Base-by-base conservation (phyloP, 1,284 basidiomycete species). In the Trametes hirsuta region DNA sequence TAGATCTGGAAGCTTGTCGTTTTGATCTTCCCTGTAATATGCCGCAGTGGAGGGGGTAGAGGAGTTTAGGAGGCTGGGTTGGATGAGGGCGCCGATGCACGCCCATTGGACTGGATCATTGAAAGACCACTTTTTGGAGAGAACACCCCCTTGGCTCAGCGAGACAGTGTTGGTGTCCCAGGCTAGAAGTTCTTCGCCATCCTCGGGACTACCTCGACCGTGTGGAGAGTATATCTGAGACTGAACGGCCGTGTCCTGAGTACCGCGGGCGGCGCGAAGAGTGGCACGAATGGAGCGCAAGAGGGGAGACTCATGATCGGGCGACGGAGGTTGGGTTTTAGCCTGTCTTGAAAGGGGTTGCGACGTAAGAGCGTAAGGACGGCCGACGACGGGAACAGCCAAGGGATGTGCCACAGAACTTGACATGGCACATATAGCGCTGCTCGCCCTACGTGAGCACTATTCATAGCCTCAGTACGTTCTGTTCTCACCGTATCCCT, bases 91-190 rank as follows among this genome's bases (percentile, higher is more conserved):
- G 6, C 88, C 93, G 48, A 93, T 83, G 64, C 89, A 88, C 2
- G 90, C 93, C 76, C 82, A 91, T 57, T 89, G 86, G 39, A 95
- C 84, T 1, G 83, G 80, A 30, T 86, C 79, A 5, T 80, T 75
- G 69, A 93, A 93, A 52, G 83, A 85, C 87, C 90, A 95, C 66
- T 87, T 86, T 66, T 88, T 86, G 55, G 80, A 78, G 47, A 95
- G 81, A 25, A 93, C 77, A 1, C 87, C 86, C 0, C 91, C 93
- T 25, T 81, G 77, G 61, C 84, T 88, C 73, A 92, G 81, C 0
- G 93, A 77, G 1, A 93, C 87, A 11, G 81, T 84, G 58, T 78
- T 77, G 14, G 80, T 81, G 64, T 87, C 86, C 94, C 94, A 96
- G 5, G 83, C 80, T 6, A 96, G 77, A 61, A 82, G 79, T 58